Percentiles rank a stretch among this genome's conserved stretches.
These are phyloP conservation scores for Trichocladium antarcticum DNA, from an alignment of 495 filamentous ascomycete species.

Conservation along the genomic window DNA sequence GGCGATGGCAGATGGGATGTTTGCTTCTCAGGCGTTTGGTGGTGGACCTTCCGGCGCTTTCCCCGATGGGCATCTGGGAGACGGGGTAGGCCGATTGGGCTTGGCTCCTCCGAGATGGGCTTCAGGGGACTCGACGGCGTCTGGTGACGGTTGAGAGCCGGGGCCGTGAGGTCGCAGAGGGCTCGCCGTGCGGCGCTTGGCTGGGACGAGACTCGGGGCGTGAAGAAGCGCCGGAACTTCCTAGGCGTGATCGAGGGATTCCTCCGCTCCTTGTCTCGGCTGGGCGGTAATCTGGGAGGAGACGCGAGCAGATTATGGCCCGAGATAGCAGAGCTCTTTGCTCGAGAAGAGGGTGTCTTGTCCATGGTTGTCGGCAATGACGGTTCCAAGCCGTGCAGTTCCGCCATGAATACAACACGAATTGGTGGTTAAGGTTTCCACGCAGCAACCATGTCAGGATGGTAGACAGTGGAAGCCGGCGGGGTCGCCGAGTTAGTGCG, in stretches of 20 bases:
- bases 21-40: constrained; percentile 16
- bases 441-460: neutral
- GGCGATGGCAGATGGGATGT: constrained; percentile 20
- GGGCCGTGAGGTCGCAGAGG: constrained; percentile 58
- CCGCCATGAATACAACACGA: neutral
- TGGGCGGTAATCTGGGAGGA: constrained; percentile 23
- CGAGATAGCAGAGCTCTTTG: constrained; percentile 18
- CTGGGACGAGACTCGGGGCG: constrained; percentile 44
- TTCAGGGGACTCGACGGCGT: constrained; percentile 38
- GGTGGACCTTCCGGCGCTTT: constrained; percentile 36
- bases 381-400: neutral
- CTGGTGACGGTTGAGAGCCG: constrained; percentile 48
- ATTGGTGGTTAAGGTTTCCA: neutral
- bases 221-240: constrained; percentile 75
- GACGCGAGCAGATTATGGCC: constrained; percentile 28
- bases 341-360: constrained; percentile 11
- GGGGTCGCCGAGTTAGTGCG: neutral
- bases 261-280: constrained; percentile 34
- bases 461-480: neutral
- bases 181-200: constrained; percentile 49
- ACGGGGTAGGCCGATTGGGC: constrained; percentile 14
- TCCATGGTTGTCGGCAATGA: constrained; percentile 16
- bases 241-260: constrained; percentile 55
- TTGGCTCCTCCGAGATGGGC: constrained; percentile 26
- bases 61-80: constrained; percentile 12